Evolutionary conservation across 2,329 filamentous ascomycete species (phyloP).

Genomic region (Aspergillus proliferans): DNA sequence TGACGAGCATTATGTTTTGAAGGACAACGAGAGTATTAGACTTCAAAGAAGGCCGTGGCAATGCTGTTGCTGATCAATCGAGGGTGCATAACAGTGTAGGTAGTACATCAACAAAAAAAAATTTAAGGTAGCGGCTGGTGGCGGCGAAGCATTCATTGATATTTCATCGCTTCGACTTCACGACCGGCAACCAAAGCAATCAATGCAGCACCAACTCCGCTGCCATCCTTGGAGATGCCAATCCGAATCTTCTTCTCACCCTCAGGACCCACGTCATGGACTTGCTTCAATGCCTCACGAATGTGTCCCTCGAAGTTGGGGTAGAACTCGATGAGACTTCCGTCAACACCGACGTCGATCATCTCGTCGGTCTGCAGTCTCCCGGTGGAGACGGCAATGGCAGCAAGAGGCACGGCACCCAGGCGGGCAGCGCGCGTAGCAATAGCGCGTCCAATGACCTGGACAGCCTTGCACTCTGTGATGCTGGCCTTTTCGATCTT

Average conservation of each 20-base stretch:
- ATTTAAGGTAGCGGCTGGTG: no score
- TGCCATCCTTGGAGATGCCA: conserved; percentile 94
- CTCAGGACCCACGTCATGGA: conserved; percentile 68
- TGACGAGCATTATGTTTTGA: no score
- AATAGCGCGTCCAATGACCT: conserved; percentile 73
- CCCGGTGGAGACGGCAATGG: conserved; percentile 73
- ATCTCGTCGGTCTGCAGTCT: conserved; percentile 63
- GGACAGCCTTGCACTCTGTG: conserved; percentile 84
- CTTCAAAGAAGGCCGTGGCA: no score
- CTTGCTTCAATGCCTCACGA: conserved; percentile 68
- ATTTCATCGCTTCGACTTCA: background rate
- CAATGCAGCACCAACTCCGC: conserved; percentile 87
- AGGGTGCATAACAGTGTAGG: no score
- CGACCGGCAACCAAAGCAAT: conserved; percentile 80
- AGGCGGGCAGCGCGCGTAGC: conserved; percentile 83
- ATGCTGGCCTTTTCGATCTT: conserved; percentile 68
- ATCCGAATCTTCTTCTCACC: conserved; percentile 86
- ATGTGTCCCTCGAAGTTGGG: conserved; percentile 86
- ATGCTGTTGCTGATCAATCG: no score
- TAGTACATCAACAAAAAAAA: no score
- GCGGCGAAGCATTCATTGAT: background rate
- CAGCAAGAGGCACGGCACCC: conserved; percentile 79
- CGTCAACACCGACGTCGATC: conserved; percentile 89
- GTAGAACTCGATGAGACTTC: conserved; percentile 91
- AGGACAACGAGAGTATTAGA: no score